A percentile compares a stretch with the other conserved stretches of the same genome.
Evolutionary conservation across 2,329 filamentous ascomycete genomes (phyloP).

Genomic region (Orbilia brochopaga): DNA sequence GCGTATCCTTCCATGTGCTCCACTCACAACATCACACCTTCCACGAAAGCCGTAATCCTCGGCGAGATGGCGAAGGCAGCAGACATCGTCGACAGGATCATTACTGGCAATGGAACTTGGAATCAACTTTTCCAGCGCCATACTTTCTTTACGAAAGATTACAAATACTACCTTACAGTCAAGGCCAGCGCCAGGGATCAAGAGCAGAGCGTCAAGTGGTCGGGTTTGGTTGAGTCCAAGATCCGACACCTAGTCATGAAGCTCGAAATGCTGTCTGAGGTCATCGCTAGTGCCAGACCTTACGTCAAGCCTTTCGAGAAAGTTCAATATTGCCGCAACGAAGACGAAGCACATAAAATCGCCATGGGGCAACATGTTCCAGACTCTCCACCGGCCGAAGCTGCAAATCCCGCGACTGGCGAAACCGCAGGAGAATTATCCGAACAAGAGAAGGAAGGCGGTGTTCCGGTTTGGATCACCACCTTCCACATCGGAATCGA

Average conservation of each 20-base stretch:
- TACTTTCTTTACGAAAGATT: conserved; percentile 88
- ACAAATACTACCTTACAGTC: conserved; percentile 94
- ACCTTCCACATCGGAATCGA: conserved; percentile 94
- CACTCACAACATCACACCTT: conserved; percentile 89
- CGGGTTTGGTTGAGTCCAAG: conserved; percentile 91
- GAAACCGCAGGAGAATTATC: conserved; percentile 52
- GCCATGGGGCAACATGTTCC: conserved; percentile 66
- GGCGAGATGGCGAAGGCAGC: conserved; percentile 79
- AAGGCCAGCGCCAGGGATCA: conserved; percentile 84
- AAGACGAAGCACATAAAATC: conserved; percentile 68
- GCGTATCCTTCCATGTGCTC: conserved; percentile 98
- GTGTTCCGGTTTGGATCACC: conserved; percentile 74
- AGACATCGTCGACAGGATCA: conserved; percentile 78
- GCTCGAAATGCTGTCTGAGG: conserved; percentile 74
- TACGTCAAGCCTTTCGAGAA: conserved; percentile 94
- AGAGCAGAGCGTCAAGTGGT: conserved; percentile 69
- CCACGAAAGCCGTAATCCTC: conserved; percentile 82
- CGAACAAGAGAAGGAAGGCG: conserved; percentile 56
- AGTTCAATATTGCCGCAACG: conserved; percentile 71
- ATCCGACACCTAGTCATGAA: conserved; percentile 82
- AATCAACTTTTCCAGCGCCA: conserved; percentile 87
- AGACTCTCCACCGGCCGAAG: conserved; percentile 58
- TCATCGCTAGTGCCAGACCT: conserved; percentile 82
- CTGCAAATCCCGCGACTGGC: conserved; percentile 53
- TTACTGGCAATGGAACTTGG: conserved; percentile 78